phyloP scores from a whole-genome alignment of 345 rosid genomes.

The Salix purpurea region DNA sequence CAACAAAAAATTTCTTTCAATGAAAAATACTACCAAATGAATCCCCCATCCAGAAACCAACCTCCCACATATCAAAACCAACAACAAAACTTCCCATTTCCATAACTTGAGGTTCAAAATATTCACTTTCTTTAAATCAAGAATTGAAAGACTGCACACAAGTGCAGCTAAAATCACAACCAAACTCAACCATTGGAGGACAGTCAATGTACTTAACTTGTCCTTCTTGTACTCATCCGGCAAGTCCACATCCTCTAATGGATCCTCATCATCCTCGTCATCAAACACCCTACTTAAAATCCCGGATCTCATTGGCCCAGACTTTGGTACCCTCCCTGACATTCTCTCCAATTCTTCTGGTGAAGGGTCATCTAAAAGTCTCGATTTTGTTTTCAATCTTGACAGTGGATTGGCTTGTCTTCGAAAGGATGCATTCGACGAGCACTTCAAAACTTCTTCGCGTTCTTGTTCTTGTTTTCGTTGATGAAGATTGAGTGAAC shows the following conservation, averaged over 20 bases:
- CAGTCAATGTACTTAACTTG: conserved; percentile 34
- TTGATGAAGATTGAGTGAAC: not conserved
- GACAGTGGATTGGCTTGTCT: conserved; percentile 39
- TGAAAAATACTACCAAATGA: conserved; percentile 58
- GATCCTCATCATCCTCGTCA: conserved; percentile 75
- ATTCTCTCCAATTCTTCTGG: conserved; percentile 40
- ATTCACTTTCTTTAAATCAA: conserved; percentile 18
- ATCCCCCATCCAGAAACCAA: conserved; percentile 92
- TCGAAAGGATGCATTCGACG: conserved; percentile 49
- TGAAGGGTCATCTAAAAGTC: conserved; percentile 62
- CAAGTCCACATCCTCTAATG: conserved; percentile 59
- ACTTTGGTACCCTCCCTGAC: conserved; percentile 39
- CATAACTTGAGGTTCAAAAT: conserved; percentile 63
- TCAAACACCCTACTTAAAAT: conserved; percentile 25
- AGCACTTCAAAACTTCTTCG: conserved; percentile 43
- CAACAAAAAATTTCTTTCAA: conserved; percentile 71
- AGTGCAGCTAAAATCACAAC: conserved; percentile 46
- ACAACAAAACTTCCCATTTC: conserved; percentile 80
- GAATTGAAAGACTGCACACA: conserved; percentile 45
- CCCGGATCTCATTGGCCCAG: conserved; percentile 57
- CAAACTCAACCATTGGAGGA: conserved; percentile 71
- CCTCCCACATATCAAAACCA: conserved; percentile 80
- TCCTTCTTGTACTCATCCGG: conserved; percentile 55
- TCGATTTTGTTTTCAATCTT: conserved; percentile 54
- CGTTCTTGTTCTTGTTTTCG: not conserved